Evolutionary conservation across 257 asterid species (phyloP).

Genomic region (Mitragyna speciosa): DNA sequence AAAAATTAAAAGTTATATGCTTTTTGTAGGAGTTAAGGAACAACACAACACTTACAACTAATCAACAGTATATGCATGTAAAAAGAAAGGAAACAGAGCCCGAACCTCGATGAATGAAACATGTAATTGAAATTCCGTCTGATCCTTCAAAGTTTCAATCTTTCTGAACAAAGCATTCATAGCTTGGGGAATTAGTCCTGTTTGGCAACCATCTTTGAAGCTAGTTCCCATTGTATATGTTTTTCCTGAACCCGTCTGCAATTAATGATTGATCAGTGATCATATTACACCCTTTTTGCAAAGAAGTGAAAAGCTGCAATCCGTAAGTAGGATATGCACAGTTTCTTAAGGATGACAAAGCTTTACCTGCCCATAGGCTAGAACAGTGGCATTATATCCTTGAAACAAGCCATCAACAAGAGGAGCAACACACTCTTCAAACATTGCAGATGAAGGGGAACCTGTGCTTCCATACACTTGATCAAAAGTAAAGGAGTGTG

Average conservation of each 20-base stretch:
- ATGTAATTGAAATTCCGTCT: slow-evolving; percentile 86
- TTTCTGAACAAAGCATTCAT: slow-evolving; percentile 84
- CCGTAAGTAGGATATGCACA: neutral
- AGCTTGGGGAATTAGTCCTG: slow-evolving; percentile 86
- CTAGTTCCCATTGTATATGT: slow-evolving; percentile 97
- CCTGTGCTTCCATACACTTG: slow-evolving; percentile 89
- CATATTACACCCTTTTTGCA: neutral
- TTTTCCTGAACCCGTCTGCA: slow-evolving; percentile 99
- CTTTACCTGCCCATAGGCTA: slow-evolving; percentile 96
- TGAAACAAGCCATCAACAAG: slow-evolving; percentile 95
- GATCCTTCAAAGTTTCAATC: slow-evolving; percentile 76
- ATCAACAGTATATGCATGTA: neutral
- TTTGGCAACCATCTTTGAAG: slow-evolving; percentile 75
- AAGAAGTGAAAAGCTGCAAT: neutral
- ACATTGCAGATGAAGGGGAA: slow-evolving; percentile 81
- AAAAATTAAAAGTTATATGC: slow-evolving; percentile 17
- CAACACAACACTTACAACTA: neutral
- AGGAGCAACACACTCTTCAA: slow-evolving; percentile 92
- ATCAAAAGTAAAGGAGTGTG: slow-evolving; percentile 95
- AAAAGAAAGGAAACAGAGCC: slow-evolving; percentile 6
- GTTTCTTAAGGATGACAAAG: neutral
- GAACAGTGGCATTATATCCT: slow-evolving; percentile 98
- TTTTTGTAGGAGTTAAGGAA: neutral
- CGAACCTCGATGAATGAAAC: slow-evolving; percentile 95
- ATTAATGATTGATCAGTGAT: slow-evolving; percentile 22